These are phyloP conservation scores for Parmelia sp. DNA, from an alignment of 495 filamentous ascomycete species.

Conservation along the genomic window DNA sequence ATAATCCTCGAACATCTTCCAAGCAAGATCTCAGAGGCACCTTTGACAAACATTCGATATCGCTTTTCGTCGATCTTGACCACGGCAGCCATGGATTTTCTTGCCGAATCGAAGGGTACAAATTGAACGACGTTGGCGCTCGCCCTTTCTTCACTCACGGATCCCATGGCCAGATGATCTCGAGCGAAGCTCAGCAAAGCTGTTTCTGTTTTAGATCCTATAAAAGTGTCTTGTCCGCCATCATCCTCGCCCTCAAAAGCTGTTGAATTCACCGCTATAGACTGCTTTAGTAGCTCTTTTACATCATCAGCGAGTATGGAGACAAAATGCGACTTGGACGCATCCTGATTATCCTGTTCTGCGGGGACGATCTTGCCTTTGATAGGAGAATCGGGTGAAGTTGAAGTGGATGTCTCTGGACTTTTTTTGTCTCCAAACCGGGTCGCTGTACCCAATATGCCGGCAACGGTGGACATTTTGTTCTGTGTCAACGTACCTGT, in stretches of 20 bases:
- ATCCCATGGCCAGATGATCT: slow-evolving; percentile 69
- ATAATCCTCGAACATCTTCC: slow-evolving; percentile 64
- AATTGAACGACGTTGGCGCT: slow-evolving; percentile 65
- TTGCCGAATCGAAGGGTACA: slow-evolving; percentile 77
- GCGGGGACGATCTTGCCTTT: slow-evolving; percentile 20
- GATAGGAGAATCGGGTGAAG: slow-evolving; percentile 23
- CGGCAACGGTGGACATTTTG: slow-evolving; percentile 83
- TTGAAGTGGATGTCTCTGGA: slow-evolving; percentile 27
- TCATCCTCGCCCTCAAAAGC: slow-evolving; percentile 79
- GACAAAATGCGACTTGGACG: slow-evolving; percentile 54
- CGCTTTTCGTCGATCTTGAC: slow-evolving; percentile 56
- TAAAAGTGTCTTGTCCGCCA: slow-evolving; percentile 53
- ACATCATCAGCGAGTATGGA: slow-evolving; percentile 48
- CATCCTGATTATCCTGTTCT: slow-evolving; percentile 33
- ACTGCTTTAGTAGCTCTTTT: slow-evolving; percentile 62
- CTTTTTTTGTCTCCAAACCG: slow-evolving; percentile 58
- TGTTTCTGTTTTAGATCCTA: slow-evolving; percentile 89
- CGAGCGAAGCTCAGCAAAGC: slow-evolving; percentile 70
- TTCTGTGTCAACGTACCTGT: slow-evolving; percentile 94
- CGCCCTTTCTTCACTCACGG: slow-evolving; percentile 61
- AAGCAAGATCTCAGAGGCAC: slow-evolving; percentile 83
- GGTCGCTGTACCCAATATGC: slow-evolving; percentile 60
- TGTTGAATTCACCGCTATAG: slow-evolving; percentile 79
- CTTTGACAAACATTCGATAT: slow-evolving; percentile 74
- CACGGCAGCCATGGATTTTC: slow-evolving; percentile 88